Percentiles rank a stretch among this genome's conserved stretches.
These are phyloP conservation scores for Atkinsonella texensis DNA, from an alignment of 2,329 filamentous ascomycete genomes.

Conservation along the genomic window DNA sequence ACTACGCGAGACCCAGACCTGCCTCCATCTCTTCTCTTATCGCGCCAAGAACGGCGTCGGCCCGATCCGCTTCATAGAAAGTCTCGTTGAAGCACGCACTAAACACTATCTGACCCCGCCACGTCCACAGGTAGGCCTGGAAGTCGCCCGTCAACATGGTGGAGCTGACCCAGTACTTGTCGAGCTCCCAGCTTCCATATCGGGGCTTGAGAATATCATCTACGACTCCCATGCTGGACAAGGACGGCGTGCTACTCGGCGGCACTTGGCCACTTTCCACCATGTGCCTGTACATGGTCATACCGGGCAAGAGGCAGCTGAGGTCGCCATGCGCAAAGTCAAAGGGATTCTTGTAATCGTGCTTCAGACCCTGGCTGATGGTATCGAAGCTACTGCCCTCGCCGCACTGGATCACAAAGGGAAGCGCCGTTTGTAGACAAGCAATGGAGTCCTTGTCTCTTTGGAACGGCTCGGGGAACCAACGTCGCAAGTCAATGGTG, in stretches of 20 bases:
- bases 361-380: not conserved
- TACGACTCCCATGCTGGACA: not conserved
- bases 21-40: not conserved
- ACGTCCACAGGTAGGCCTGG: not conserved
- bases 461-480: not conserved
- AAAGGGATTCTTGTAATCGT: not conserved
- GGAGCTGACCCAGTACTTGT: not conserved
- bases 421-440: not conserved
- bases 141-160: not conserved
- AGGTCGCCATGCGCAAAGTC: not conserved
- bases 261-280: not conserved
- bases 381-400: not conserved
- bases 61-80: not conserved
- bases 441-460: not conserved
- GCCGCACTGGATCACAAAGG: not conserved
- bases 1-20: not conserved
- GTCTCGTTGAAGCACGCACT: not conserved
- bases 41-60: not conserved
- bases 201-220: not conserved
- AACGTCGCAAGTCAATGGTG: not conserved
- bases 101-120: not conserved
- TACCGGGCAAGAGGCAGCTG: not conserved
- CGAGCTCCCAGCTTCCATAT: not conserved
- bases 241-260: not conserved
- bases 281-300: not conserved